Conservation (phyloP, 352 stramenopile species). For the Phytophthora europaea region DNA sequence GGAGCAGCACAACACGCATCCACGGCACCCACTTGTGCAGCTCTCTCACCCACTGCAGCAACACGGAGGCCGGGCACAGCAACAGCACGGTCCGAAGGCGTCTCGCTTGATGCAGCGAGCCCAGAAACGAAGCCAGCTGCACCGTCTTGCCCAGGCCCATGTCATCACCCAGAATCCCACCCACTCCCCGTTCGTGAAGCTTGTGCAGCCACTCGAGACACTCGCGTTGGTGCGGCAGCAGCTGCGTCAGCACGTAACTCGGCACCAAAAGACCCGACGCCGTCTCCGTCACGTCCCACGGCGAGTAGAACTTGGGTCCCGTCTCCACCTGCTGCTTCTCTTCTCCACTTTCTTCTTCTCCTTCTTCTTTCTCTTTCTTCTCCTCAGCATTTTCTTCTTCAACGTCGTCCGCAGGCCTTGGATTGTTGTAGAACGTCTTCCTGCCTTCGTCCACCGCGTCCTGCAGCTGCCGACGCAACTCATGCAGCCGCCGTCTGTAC, state of each 20-base stretch:
- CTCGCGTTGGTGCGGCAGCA: constrained; percentile 96
- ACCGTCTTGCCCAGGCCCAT: constrained; percentile 99
- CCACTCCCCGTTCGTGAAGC: constrained; percentile 96
- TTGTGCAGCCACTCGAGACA: constrained; percentile 98
- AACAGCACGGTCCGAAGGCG: constrained; percentile 88
- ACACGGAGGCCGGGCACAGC: constrained; percentile 96
- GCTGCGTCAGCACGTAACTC: constrained; percentile 73
- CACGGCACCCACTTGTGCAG: constrained; percentile 94
- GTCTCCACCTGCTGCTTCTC: constrained; percentile 15
- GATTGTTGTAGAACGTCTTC: constrained; percentile 63
- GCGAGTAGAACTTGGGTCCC: constrained; percentile 47
- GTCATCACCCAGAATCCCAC: constrained; percentile 97
- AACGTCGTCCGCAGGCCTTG: constrained; percentile 17
- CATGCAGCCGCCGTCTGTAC: constrained; percentile 43
- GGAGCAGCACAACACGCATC: constrained; percentile 91
- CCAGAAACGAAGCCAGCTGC: constrained; percentile 90
- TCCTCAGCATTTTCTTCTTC: constrained; percentile 17
- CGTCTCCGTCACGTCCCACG: constrained; percentile 64
- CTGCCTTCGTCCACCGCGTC: constrained; percentile 31
- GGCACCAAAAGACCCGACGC: constrained; percentile 77
- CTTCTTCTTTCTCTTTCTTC: background rate
- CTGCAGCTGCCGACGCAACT: constrained; percentile 40
- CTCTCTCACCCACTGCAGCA: constrained; percentile 97
- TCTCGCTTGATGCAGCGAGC: constrained; percentile 66
- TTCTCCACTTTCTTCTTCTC: constrained; percentile 16